A percentile compares a stretch with the other conserved stretches of the same genome.
Conservation (phyloP, 192 early-diverging fungal genomes). For the Rhizophagus prolifer region DNA sequence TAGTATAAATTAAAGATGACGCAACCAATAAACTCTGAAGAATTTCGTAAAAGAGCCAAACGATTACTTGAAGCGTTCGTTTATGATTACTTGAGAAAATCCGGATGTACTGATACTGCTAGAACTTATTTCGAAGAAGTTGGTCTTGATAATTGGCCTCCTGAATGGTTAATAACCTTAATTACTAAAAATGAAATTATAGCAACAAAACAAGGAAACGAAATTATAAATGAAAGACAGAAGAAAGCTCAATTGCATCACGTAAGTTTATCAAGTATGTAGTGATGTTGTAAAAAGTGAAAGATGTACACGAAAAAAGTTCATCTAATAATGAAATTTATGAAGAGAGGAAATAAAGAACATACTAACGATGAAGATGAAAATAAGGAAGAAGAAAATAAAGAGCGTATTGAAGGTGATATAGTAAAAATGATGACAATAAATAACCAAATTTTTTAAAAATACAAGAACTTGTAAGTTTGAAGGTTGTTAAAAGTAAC, state of each 20-base stretch:
- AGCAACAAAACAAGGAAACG: not conserved
- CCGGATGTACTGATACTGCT: not conserved
- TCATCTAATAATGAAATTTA: not conserved
- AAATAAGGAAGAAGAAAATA: not conserved
- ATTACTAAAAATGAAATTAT: not conserved
- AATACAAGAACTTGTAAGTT: not conserved
- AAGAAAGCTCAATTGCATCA: not conserved
- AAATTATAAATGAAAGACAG: too few relatives aligned
- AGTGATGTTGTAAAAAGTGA: not conserved
- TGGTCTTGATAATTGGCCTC: conserved; percentile 4
- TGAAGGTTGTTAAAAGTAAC: not conserved
- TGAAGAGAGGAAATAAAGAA: not conserved
- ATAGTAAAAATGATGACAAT: not conserved
- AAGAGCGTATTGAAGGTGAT: not conserved
- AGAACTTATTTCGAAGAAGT: conserved; percentile 1
- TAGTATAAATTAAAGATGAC: not conserved
- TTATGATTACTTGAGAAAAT: conserved; percentile 15
- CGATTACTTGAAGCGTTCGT: conserved; percentile 16
- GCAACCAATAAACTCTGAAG: not conserved
- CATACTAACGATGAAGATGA: not conserved
- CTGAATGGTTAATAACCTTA: not conserved
- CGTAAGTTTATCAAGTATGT: not conserved
- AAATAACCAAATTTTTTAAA: not conserved
- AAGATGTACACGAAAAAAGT: not conserved
- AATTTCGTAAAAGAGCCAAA: conserved; percentile 10